These are phyloP conservation scores for Nidularia sp. DNA, from an alignment of 768 basidiomycete species.

Conservation along the genomic window DNA sequence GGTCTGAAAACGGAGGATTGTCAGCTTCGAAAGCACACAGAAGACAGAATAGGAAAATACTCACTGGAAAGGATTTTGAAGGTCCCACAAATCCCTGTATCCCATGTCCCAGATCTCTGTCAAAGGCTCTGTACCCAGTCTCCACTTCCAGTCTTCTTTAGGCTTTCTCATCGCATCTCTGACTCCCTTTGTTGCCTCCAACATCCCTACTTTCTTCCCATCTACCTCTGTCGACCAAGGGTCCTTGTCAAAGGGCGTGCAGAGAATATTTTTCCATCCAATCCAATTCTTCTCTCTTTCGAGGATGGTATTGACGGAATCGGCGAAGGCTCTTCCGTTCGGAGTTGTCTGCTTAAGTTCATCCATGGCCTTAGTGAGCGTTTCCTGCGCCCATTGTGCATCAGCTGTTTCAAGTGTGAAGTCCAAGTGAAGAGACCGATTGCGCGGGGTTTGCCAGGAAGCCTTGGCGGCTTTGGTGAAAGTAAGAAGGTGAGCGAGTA, in stretches of 20 bases:
- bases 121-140: slow-evolving; percentile 62
- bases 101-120: slow-evolving; percentile 86
- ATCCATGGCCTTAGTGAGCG: slow-evolving; percentile 50
- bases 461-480: slow-evolving; percentile 70
- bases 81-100: slow-evolving; percentile 57
- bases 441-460: slow-evolving; percentile 56
- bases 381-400: slow-evolving; percentile 75
- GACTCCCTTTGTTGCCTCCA: slow-evolving; percentile 53
- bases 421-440: slow-evolving; percentile 80
- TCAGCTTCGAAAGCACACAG: slow-evolving; percentile 2
- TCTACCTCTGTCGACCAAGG: slow-evolving; percentile 51
- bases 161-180: slow-evolving; percentile 54
- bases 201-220: slow-evolving; percentile 48
- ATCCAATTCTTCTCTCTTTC: slow-evolving; percentile 90
- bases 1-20: slow-evolving; percentile 34
- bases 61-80: slow-evolving; percentile 67
- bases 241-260: slow-evolving; percentile 74
- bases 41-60: slow-evolving; percentile 13
- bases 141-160: slow-evolving; percentile 60
- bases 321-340: slow-evolving; percentile 71
- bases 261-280: slow-evolving; percentile 83
- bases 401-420: slow-evolving; percentile 69
- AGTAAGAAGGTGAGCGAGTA: slow-evolving; percentile 70
- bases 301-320: slow-evolving; percentile 66
- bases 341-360: slow-evolving; percentile 74